These are phyloP conservation scores for Bacterosira constricta DNA, from an alignment of 108 stramenopile genomes.

Conservation along the genomic window DNA sequence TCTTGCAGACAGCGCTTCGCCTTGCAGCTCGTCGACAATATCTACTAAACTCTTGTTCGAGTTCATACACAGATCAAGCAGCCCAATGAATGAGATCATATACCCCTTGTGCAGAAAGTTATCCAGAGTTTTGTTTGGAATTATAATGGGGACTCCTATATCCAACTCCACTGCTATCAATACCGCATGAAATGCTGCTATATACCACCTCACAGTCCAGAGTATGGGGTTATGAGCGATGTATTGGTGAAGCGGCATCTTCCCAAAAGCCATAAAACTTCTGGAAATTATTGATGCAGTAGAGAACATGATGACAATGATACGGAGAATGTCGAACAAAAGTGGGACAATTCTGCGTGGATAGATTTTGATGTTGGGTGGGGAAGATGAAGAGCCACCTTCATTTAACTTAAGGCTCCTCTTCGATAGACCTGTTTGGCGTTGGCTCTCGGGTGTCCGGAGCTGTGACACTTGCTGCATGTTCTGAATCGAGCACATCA, in stretches of 20 bases:
- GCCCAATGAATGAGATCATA: slow-evolving; percentile 30
- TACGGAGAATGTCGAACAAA: slow-evolving; percentile 1
- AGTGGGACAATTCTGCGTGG: neutral
- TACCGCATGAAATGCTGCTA: slow-evolving; percentile 20
- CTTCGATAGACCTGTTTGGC: neutral
- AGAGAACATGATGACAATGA: slow-evolving; percentile 28
- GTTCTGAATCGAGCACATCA: neutral
- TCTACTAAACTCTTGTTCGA: slow-evolving; percentile 18
- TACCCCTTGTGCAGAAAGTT: slow-evolving; percentile 38
- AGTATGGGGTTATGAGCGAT: slow-evolving; percentile 20
- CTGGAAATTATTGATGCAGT: slow-evolving; percentile 15
- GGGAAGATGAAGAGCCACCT: neutral
- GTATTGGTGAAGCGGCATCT: slow-evolving; percentile 1
- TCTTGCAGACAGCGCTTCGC: neutral
- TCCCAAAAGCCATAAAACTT: slow-evolving; percentile 21
- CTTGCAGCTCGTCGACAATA: slow-evolving; percentile 5
- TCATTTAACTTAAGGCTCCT: neutral
- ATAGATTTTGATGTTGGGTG: neutral
- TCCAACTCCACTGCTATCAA: slow-evolving; percentile 26
- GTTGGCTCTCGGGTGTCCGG: slow-evolving; percentile 6
- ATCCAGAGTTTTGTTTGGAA: slow-evolving; percentile 22
- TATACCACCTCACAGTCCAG: slow-evolving; percentile 22
- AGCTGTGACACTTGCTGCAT: neutral
- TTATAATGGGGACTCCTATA: slow-evolving; percentile 6
- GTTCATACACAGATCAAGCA: slow-evolving; percentile 30